Percentiles rank a stretch among this genome's conserved stretches.
These are phyloP conservation scores for Metschnikowia orientalis DNA, from an alignment of 805 yeast species.

Conservation along the genomic window DNA sequence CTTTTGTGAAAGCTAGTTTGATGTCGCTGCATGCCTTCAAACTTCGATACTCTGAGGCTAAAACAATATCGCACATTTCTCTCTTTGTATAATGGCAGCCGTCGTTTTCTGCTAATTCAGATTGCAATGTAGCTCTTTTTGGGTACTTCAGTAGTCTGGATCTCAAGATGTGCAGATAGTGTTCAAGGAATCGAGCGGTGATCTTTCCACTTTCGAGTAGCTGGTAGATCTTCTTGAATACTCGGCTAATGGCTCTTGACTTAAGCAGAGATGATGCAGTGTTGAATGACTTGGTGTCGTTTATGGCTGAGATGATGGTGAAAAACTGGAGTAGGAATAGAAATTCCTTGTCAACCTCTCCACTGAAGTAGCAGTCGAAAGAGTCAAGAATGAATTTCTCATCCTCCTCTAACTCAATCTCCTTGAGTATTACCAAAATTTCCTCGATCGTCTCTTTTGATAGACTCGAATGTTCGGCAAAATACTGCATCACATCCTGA, in stretches of 20 bases:
- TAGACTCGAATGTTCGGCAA: conserved; percentile 21
- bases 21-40: conserved; percentile 38
- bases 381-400: conserved; percentile 46
- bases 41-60: conserved; percentile 53
- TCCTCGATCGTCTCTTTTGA: conserved; percentile 29
- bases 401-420: conserved; percentile 36
- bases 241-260: conserved; percentile 38
- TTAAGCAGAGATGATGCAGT: conserved; percentile 23
- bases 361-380: conserved; percentile 57
- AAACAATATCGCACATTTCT: conserved; percentile 51
- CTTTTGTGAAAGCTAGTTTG: conserved; percentile 22
- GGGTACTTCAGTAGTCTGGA: conserved; percentile 49
- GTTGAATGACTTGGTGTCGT: conserved; percentile 22
- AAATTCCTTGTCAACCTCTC: conserved; percentile 59
- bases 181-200: conserved; percentile 34
- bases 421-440: conserved; percentile 27
- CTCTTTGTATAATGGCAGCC: conserved; percentile 18
- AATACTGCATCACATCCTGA: conserved; percentile 34
- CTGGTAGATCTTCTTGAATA: conserved; percentile 58
- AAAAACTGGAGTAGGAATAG: conserved; percentile 51
- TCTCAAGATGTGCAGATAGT: conserved; percentile 31
- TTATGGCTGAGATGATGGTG: conserved; percentile 28
- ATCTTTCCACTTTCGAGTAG: conserved; percentile 48
- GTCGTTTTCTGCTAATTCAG: not conserved
- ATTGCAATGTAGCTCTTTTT: conserved; percentile 20